phyloP scores from a whole-genome alignment of 2,329 filamentous ascomycete genomes.

The Kalmusia sp. region DNA sequence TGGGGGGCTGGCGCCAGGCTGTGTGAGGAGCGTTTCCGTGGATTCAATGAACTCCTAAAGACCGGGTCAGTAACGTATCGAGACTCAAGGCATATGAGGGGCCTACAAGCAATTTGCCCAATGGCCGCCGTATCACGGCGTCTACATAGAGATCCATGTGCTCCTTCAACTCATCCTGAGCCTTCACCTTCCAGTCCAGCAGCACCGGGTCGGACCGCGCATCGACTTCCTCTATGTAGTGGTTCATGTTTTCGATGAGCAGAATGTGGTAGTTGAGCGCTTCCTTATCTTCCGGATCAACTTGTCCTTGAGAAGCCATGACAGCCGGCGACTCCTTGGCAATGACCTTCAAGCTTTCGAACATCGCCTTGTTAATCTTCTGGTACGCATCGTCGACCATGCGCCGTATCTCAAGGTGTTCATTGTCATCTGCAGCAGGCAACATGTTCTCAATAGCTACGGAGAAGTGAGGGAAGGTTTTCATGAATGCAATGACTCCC shows the following conservation, averaged over 20 bases:
- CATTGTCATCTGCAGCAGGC: slow-evolving; percentile 58
- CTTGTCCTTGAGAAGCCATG: slow-evolving; percentile 59
- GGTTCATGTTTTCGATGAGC: slow-evolving; percentile 98
- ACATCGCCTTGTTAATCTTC: slow-evolving; percentile 92
- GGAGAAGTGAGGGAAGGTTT: slow-evolving; percentile 89
- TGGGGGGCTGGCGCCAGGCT: slow-evolving; percentile 56
- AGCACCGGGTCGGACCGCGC: slow-evolving; percentile 75
- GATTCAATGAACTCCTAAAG: slow-evolving; percentile 82
- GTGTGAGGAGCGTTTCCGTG: slow-evolving; percentile 74
- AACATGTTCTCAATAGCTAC: slow-evolving; percentile 85
- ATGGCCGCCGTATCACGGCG: slow-evolving; percentile 84
- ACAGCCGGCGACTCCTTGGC: slow-evolving; percentile 70
- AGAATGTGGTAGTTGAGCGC: slow-evolving; percentile 97
- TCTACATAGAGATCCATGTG: slow-evolving; percentile 88
- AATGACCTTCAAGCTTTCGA: slow-evolving; percentile 94
- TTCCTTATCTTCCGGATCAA: slow-evolving; percentile 88
- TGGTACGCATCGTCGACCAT: slow-evolving; percentile 88
- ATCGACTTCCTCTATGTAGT: slow-evolving; percentile 92
- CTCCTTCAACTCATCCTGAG: slow-evolving; percentile 78
- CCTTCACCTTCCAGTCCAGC: slow-evolving; percentile 81
- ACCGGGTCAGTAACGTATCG: slow-evolving; percentile 14
- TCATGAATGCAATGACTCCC: slow-evolving; percentile 94
- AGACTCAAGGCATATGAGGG: background rate
- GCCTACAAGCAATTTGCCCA: slow-evolving; percentile 79
- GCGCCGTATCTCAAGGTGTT: slow-evolving; percentile 70